Evolutionary conservation across 768 basidiomycete genomes (phyloP).

Genomic region (Boletus patriciae): DNA sequence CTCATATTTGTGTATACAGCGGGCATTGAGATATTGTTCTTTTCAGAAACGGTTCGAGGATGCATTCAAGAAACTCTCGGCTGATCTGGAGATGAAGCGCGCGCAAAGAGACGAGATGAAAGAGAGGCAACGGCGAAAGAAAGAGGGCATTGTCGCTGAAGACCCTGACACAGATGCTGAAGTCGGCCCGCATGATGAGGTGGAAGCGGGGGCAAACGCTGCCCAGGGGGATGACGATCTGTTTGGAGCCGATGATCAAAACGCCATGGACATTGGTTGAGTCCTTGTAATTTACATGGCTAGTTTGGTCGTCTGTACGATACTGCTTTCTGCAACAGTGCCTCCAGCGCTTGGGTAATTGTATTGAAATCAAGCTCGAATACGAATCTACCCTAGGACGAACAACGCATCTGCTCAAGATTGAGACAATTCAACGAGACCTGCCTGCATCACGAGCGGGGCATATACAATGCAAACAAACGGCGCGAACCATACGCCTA

Average conservation of each 20-base stretch:
- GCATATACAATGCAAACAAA: constrained; percentile 78
- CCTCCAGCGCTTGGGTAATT: background rate
- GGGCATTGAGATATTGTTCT: constrained; percentile 3
- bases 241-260: constrained; percentile 51
- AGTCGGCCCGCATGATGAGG: constrained; percentile 39
- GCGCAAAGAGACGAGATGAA: constrained; percentile 78
- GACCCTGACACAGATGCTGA: constrained; percentile 45
- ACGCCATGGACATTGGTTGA: constrained; percentile 36
- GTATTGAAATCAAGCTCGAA: background rate
- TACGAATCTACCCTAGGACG: constrained; percentile 1
- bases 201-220: constrained; percentile 28
- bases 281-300: background rate
- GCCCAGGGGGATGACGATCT: constrained; percentile 30
- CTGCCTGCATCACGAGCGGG: constrained; percentile 72
- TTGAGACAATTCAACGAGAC: constrained; percentile 47
- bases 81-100: constrained; percentile 83
- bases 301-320: background rate
- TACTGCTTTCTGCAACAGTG: background rate
- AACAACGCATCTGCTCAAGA: background rate
- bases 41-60: constrained; percentile 89
- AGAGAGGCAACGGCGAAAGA: constrained; percentile 69
- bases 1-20: background rate
- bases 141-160: constrained; percentile 55
- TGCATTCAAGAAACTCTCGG: constrained; percentile 80
- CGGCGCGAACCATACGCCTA: constrained; percentile 82